A percentile compares a stretch with the other conserved stretches of the same genome.
phyloP scores from a whole-genome alignment of 2,329 filamentous ascomycete species.

The Neonectria faginata region DNA sequence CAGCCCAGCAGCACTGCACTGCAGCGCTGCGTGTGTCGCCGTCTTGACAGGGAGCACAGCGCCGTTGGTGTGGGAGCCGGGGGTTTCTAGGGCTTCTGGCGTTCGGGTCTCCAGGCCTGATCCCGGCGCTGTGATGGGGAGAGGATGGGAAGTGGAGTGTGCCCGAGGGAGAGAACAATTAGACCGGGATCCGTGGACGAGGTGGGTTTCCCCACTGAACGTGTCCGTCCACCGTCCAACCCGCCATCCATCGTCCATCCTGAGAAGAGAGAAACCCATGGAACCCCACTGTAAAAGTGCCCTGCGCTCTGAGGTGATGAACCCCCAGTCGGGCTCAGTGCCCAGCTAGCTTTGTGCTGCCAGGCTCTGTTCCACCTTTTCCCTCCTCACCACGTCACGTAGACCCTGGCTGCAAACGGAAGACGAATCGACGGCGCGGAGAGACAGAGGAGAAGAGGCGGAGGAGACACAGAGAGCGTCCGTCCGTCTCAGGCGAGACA shows the following conservation, averaged over 20 bases:
- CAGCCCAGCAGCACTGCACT: background rate
- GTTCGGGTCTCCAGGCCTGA: constrained; percentile 18
- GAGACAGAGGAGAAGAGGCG: background rate
- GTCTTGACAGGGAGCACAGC: background rate
- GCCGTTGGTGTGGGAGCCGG: background rate
- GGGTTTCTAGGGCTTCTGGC: constrained; percentile 17
- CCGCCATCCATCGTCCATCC: constrained; percentile 11
- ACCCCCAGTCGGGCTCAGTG: constrained; percentile 11
- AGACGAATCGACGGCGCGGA: background rate
- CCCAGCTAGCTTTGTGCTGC: background rate
- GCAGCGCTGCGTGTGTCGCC: background rate
- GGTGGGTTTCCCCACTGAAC: constrained; percentile 3
- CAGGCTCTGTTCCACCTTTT: background rate
- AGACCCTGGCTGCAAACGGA: background rate
- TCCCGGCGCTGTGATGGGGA: constrained; percentile 2
- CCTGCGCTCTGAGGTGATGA: constrained; percentile 1
- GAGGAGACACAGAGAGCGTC: constrained; percentile 9
- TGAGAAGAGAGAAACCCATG: background rate
- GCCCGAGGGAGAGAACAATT: constrained; percentile 9
- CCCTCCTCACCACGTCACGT: constrained; percentile 4
- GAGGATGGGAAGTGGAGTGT: background rate
- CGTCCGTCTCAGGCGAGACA: constrained; percentile 9
- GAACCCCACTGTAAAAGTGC: constrained; percentile 8
- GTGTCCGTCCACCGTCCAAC: background rate
- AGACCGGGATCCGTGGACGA: background rate